Base-by-base conservation (phyloP, 1,284 basidiomycete species). In the Melampsora allii-populina region DNA sequence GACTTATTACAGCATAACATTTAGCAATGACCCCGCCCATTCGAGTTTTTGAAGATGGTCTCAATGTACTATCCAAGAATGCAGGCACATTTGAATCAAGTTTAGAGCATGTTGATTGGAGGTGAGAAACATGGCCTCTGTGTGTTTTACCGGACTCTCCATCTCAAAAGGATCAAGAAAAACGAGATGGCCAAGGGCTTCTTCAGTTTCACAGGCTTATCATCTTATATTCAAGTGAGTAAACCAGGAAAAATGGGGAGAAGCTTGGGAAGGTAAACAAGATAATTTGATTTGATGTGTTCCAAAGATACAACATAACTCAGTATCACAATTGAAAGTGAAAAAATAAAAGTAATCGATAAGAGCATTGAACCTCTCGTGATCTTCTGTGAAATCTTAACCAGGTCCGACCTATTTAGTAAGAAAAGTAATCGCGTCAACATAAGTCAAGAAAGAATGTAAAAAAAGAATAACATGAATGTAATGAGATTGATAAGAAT, bases 341-440 rank as follows among this genome's bases (percentile, higher is more conserved):
- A 24, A 56, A 17, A 21, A 10, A 56, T 0, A 56, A 21, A 21
- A 4, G n/a, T 56, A 14, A 42, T 14, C 39, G 10, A 4, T 42
- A 42, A 14, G 10, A 42, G 9, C 39, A 1, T 42, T 42, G 39
- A 42, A 42, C 7, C 1, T 2, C 19, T 24, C 50, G 50, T 9
- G 50, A 7, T 21, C n/a, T 21, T 21, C 7, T n/a, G 59, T 24
- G 31, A n/a, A 14, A 12, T 61, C 33, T 61, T 61, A 61, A 61
- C 59, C 59, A 61, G 59, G 59, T 61, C 59, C 59, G 31, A 61
- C 59, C 59, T 61, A 17, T 5, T 29, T 24, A 27, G 27, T 27
- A 17, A 42, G 63, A 27, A n/a, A 64, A 39, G 14, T n/a, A 24
- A 17, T 19, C 2, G 39, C 6, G 39, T 19, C 0, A 58, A 39